These are phyloP conservation scores for Botryotinia convoluta DNA, from an alignment of 2,329 filamentous ascomycete genomes.

Conservation along the genomic window DNA sequence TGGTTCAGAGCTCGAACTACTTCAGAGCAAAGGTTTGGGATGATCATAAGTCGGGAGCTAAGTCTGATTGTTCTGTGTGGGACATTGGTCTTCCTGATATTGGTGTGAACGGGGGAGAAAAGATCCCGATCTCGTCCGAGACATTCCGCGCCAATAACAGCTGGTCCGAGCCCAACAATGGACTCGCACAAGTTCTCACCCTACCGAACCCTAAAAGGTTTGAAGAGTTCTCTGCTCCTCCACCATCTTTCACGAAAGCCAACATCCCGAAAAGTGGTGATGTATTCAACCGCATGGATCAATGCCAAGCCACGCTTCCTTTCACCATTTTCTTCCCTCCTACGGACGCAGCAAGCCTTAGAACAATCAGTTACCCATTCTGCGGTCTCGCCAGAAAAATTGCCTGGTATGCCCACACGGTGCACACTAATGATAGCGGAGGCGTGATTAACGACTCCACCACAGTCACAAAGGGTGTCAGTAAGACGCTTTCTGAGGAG, in stretches of 20 bases:
- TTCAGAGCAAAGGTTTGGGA: background rate
- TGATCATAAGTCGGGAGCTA: background rate
- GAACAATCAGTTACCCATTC: background rate
- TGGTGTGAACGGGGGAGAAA: background rate
- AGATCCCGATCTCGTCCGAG: background rate
- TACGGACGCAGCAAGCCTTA: background rate
- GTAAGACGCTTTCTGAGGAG: background rate
- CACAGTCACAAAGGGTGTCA: constrained; percentile 6
- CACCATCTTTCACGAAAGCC: background rate
- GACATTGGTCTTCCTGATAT: background rate
- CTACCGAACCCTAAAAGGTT: background rate
- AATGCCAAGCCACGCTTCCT: background rate
- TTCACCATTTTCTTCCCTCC: background rate
- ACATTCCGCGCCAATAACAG: background rate
- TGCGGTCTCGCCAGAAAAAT: background rate
- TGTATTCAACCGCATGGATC: background rate
- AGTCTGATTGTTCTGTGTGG: background rate
- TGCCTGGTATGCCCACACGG: background rate
- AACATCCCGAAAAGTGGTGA: background rate
- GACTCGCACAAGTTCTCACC: background rate
- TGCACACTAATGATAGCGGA: background rate
- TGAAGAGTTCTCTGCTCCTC: background rate
- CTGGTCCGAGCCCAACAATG: background rate
- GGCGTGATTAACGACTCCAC: background rate
- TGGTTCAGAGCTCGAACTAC: background rate